Evolutionary conservation across 2,329 filamentous ascomycete genomes (phyloP).

Genomic region (Aureobasidium sp.): DNA sequence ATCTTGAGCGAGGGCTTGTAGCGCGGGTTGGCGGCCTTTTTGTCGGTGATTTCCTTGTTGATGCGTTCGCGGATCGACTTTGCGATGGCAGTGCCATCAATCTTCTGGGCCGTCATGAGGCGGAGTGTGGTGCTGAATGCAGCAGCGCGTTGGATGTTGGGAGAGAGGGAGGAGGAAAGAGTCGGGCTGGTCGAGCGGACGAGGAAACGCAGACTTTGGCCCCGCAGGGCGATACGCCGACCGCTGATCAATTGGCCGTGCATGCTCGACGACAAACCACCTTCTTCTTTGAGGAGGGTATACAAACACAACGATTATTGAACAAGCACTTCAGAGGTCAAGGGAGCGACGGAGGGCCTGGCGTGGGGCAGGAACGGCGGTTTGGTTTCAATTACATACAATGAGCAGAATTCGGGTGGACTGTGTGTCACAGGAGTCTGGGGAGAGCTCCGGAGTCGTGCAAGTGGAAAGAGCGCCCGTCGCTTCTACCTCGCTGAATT

Average conservation of each 20-base stretch:
- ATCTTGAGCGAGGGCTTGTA: constrained; percentile 89
- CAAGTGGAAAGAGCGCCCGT: no score
- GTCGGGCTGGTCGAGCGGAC: background rate
- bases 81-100: constrained; percentile 93
- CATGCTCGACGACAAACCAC: background rate
- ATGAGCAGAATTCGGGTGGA: background rate
- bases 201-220: constrained; percentile 11
- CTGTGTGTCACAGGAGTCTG: constrained; percentile 2
- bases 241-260: constrained; percentile 14
- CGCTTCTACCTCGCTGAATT: background rate
- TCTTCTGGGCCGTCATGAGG: constrained; percentile 78
- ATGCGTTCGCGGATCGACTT: constrained; percentile 81
- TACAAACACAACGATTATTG: background rate
- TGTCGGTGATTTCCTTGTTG: constrained; percentile 68
- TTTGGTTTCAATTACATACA: constrained; percentile 10
- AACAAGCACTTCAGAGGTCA: background rate
- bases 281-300: background rate
- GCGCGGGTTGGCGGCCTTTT: constrained; percentile 72
- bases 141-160: constrained; percentile 8
- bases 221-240: constrained; percentile 10
- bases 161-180: background rate
- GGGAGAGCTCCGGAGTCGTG: background rate
- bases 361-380: constrained; percentile 9
- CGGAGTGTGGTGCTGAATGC: constrained; percentile 44
- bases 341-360: background rate